Percentiles rank a stretch among this genome's conserved stretches.
Evolutionary conservation across 768 basidiomycete species (phyloP).

Genomic region (Imleria badia): DNA sequence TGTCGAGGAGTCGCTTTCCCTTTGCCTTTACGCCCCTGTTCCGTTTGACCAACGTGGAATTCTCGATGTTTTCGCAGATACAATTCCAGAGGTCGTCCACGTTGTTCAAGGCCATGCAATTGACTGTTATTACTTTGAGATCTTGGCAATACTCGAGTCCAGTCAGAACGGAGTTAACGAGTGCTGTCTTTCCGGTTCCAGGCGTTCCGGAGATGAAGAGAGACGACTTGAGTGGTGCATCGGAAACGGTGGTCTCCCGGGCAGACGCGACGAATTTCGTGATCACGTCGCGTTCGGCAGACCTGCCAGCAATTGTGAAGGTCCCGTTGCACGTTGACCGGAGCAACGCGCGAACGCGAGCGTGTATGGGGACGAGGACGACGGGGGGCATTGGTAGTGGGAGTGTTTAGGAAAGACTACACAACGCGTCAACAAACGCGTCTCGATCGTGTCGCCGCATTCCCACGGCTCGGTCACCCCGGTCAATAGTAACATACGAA

Average conservation of each 20-base stretch:
- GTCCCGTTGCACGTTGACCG: constrained; percentile 65
- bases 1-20: constrained; percentile 48
- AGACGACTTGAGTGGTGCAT: constrained; percentile 36
- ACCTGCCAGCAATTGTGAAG: constrained; percentile 64
- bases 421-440: constrained; percentile 29
- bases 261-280: constrained; percentile 59
- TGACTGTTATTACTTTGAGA: constrained; percentile 58
- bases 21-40: constrained; percentile 42
- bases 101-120: constrained; percentile 76
- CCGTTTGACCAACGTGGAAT: constrained; percentile 34
- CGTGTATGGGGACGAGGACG: constrained; percentile 43
- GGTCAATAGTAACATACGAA: no score
- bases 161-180: constrained; percentile 67
- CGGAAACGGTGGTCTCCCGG: constrained; percentile 29
- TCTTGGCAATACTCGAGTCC: constrained; percentile 37
- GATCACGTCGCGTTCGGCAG: constrained; percentile 58
- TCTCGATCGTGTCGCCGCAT: constrained; percentile 16
- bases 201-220: constrained; percentile 93
- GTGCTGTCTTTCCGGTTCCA: constrained; percentile 89
- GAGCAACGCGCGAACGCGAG: constrained; percentile 69
- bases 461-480: constrained; percentile 11
- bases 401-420: constrained; percentile 55
- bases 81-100: constrained; percentile 72
- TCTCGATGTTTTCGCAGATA: constrained; percentile 55
- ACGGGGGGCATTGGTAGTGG: constrained; percentile 48